These are phyloP conservation scores for Polytrichum formosum DNA, from an alignment of 225 moss, liverwort and hornwort species.

Conservation along the genomic window DNA sequence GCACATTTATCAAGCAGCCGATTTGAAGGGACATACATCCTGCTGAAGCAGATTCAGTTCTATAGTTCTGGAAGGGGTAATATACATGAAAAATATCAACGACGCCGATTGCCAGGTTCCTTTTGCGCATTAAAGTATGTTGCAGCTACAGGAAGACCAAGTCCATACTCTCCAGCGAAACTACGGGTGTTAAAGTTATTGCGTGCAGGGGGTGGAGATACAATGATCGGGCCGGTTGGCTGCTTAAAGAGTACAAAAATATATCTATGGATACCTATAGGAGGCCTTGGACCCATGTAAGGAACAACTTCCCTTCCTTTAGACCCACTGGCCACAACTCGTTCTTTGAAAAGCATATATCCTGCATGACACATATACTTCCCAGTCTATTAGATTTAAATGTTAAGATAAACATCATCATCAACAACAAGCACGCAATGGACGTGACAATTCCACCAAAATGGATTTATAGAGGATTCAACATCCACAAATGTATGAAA, in stretches of 20 bases:
- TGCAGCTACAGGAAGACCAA: slow-evolving; percentile 85
- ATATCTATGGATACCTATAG: slow-evolving; percentile 92
- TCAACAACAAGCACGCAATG: no score
- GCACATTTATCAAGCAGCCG: no score
- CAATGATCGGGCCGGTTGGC: slow-evolving; percentile 38
- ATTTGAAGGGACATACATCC: no score
- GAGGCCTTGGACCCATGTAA: slow-evolving; percentile 84
- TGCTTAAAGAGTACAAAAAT: slow-evolving; percentile 87
- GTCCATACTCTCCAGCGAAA: slow-evolving; percentile 68
- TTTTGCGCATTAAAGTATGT: slow-evolving; percentile 94
- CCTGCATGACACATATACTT: slow-evolving; percentile 5
- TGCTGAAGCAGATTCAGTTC: no score
- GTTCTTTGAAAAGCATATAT: slow-evolving; percentile 32
- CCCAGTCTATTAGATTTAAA: no score
- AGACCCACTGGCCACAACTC: slow-evolving; percentile 12
- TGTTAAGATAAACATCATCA: no score
- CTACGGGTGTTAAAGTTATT: slow-evolving; percentile 71
- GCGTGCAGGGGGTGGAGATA: slow-evolving; percentile 58
- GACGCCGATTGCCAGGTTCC: slow-evolving; percentile 83
- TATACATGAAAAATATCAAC: slow-evolving; percentile 17
- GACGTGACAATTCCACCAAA: no score
- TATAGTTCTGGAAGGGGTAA: no score
- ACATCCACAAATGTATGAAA: no score
- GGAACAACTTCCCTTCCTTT: slow-evolving; percentile 67
- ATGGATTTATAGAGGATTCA: no score